Evolutionary conservation across 2,329 filamentous ascomycete species (phyloP).

Genomic region (Paecilomyces sp.): DNA sequence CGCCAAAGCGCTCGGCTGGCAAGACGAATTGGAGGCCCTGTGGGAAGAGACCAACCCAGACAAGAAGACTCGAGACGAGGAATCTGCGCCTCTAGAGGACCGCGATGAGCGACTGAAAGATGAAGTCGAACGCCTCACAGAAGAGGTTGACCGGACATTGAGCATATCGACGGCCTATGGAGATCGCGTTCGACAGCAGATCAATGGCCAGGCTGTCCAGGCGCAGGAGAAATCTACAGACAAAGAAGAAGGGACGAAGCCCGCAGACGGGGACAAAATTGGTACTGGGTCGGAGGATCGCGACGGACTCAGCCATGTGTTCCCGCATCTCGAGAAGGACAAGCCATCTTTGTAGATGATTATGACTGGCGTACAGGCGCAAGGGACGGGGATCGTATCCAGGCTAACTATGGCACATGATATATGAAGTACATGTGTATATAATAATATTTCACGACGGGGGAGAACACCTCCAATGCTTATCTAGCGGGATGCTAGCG

Average conservation of each 20-base stretch:
- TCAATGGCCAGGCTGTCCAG: conserved; percentile 12
- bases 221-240: not conserved
- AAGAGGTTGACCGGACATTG: conserved; percentile 51
- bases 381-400: not conserved
- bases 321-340: conserved; percentile 24
- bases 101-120: conserved; percentile 52
- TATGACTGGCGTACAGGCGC: not conserved
- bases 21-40: conserved; percentile 67
- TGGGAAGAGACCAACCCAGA: conserved; percentile 65
- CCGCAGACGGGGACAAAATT: not conserved
- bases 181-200: conserved; percentile 27
- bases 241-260: not conserved
- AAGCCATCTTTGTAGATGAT: conserved; percentile 4
- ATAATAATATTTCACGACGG: not conserved
- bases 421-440: not conserved
- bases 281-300: conserved; percentile 1
- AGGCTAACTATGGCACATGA: not conserved
- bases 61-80: conserved; percentile 43
- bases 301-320: conserved; percentile 26
- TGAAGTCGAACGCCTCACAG: conserved; percentile 52
- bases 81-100: conserved; percentile 31
- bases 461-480: not conserved
- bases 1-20: conserved; percentile 76
- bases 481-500: not conserved
- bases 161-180: conserved; percentile 41